phyloP scores from a whole-genome alignment of 2,329 filamentous ascomycete species.

The Neoarthrinium moseri region DNA sequence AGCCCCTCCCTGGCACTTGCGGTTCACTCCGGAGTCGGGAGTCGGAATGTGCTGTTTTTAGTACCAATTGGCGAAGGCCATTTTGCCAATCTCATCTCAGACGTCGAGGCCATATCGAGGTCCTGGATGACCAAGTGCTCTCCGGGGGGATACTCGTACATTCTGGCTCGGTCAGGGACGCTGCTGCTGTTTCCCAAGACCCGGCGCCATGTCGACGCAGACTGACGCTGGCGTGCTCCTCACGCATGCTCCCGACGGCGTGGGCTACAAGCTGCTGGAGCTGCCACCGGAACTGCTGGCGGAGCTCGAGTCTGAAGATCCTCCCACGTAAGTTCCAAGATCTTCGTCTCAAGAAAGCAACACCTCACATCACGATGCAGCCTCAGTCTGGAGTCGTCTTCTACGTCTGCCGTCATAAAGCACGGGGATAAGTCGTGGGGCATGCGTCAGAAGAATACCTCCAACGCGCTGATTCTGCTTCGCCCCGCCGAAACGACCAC shows the following conservation, averaged over 20 bases:
- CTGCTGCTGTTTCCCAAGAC: neutral
- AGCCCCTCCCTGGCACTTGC: no score
- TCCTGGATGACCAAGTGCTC: no score
- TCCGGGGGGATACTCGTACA: no score
- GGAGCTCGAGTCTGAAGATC: slow-evolving; percentile 51
- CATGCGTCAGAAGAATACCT: slow-evolving; percentile 66
- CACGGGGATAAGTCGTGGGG: slow-evolving; percentile 53
- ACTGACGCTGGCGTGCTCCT: slow-evolving; percentile 46
- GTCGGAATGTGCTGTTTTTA: neutral
- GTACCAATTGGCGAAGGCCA: neutral
- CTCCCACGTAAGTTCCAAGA: slow-evolving; percentile 46
- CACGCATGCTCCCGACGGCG: slow-evolving; percentile 44
- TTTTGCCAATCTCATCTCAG: neutral
- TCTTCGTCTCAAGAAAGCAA: slow-evolving; percentile 10
- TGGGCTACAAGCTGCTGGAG: slow-evolving; percentile 61
- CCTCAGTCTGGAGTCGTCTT: slow-evolving; percentile 47
- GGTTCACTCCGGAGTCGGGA: no score
- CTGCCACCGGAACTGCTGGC: slow-evolving; percentile 58
- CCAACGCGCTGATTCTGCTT: slow-evolving; percentile 62
- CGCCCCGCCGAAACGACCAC: slow-evolving; percentile 23
- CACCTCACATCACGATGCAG: slow-evolving; percentile 28
- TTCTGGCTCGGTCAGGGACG: neutral
- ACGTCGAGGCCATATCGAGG: neutral
- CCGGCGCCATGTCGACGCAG: slow-evolving; percentile 48
- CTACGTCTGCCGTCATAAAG: slow-evolving; percentile 52